A percentile compares a stretch with the other conserved stretches of the same genome.
These are phyloP conservation scores for Populus ilicifolia DNA, from an alignment of 345 rosid genomes.

Conservation along the genomic window DNA sequence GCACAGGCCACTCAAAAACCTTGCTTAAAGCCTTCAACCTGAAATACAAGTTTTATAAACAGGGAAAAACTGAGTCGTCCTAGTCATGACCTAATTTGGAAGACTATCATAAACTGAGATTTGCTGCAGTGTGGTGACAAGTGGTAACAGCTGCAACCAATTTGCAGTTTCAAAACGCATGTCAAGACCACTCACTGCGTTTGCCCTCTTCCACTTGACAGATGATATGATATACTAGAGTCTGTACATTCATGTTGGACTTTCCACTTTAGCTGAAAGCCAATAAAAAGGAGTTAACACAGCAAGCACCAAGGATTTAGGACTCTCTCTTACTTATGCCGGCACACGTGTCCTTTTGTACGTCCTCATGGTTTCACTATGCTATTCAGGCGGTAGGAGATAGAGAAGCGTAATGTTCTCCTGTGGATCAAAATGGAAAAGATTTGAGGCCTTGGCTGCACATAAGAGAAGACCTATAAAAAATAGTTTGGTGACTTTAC, in stretches of 20 bases:
- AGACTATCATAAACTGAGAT: neutral
- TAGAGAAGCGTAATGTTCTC: neutral
- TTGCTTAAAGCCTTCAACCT: neutral
- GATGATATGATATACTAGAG: neutral
- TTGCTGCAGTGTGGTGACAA: neutral
- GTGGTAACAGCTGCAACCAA: neutral
- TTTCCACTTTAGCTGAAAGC: conserved; percentile 21
- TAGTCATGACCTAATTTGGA: conserved; percentile 16
- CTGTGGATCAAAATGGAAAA: neutral
- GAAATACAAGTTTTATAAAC: neutral
- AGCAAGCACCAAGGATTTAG: neutral
- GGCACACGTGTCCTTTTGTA: neutral
- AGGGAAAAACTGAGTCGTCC: neutral
- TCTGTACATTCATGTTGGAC: conserved; percentile 7
- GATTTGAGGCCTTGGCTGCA: neutral
- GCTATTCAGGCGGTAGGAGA: neutral
- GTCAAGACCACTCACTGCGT: neutral
- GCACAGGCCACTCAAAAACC: neutral
- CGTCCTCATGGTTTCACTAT: neutral
- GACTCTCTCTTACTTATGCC: neutral
- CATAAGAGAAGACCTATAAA: neutral
- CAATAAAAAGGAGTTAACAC: neutral
- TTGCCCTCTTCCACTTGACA: neutral
- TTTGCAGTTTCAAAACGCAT: neutral
- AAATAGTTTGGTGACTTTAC: neutral